Conservation (phyloP, 2,329 filamentous ascomycete genomes). For the Graphiopsis chlorocephala region DNA sequence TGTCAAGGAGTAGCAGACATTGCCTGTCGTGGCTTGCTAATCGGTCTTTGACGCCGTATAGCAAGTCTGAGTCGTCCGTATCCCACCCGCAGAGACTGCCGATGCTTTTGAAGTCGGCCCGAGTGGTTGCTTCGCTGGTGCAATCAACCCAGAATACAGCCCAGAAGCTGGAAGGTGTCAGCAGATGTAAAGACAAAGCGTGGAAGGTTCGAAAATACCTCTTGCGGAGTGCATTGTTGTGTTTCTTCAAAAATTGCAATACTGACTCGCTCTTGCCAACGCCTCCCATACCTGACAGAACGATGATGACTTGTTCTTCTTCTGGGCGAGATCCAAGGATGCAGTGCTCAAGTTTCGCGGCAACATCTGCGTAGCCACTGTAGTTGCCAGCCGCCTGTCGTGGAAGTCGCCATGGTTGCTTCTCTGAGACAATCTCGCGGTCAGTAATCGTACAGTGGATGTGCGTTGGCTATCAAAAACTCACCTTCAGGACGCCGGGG, state of each 20-base stretch:
- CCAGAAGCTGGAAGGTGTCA: neutral
- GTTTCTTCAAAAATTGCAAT: neutral
- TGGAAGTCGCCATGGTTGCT: neutral
- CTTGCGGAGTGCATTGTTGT: neutral
- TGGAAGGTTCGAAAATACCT: neutral
- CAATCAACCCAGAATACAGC: neutral
- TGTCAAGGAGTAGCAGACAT: neutral
- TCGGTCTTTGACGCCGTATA: neutral
- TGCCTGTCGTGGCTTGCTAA: neutral
- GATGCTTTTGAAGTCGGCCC: neutral
- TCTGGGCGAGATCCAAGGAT: neutral
- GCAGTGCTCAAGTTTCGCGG: neutral
- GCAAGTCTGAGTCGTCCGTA: neutral
- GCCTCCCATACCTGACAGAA: neutral
- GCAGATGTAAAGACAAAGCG: neutral
- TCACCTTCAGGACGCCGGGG: too few relatives aligned
- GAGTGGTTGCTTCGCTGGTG: neutral
- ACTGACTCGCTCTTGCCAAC: neutral
- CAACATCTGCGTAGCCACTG: neutral
- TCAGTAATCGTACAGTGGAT: too few relatives aligned
- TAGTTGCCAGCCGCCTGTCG: neutral
- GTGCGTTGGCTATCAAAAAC: too few relatives aligned
- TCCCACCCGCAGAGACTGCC: neutral
- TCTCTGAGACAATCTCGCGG: too few relatives aligned
- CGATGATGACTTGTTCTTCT: neutral